Conservation (phyloP, 768 basidiomycete species). For the Hebeloma cylindrosporum region DNA sequence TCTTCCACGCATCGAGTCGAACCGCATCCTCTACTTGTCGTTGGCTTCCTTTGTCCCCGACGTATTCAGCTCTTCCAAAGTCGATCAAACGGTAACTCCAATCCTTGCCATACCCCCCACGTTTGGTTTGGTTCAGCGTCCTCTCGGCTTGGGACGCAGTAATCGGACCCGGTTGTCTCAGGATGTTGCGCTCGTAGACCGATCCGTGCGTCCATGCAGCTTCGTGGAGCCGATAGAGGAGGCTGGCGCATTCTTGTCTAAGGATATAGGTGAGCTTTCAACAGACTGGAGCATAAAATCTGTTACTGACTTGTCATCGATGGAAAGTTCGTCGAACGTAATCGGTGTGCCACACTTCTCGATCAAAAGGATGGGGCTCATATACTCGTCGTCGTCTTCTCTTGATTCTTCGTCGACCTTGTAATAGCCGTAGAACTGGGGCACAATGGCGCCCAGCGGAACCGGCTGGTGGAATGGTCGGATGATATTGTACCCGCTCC, state of each 20-base stretch:
- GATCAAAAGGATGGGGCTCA: constrained; percentile 40
- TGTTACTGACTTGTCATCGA: constrained; percentile 35
- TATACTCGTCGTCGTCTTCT: constrained; percentile 15
- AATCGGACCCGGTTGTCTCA: constrained; percentile 35
- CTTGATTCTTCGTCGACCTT: constrained; percentile 19
- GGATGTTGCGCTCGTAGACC: constrained; percentile 34
- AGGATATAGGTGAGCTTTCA: background rate
- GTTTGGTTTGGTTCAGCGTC: constrained; percentile 1
- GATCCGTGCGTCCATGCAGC: constrained; percentile 38
- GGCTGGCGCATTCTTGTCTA: constrained; percentile 39
- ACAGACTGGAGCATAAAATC: background rate
- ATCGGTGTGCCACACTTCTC: constrained; percentile 40
- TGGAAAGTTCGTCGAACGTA: constrained; percentile 18
- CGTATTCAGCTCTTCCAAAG: constrained; percentile 29
- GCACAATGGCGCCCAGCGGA: constrained; percentile 51
- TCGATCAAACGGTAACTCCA: constrained; percentile 40
- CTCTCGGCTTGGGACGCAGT: constrained; percentile 14
- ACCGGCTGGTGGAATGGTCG: constrained; percentile 42
- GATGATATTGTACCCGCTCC: constrained; percentile 48
- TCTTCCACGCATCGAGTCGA: no score
- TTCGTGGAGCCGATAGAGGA: constrained; percentile 35
- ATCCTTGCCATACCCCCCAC: constrained; percentile 14
- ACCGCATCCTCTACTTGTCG: no score
- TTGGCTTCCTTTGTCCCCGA: background rate
- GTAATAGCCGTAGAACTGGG: constrained; percentile 69